phyloP scores from a whole-genome alignment of 345 rosid genomes.

The Arabis alpina region DNA sequence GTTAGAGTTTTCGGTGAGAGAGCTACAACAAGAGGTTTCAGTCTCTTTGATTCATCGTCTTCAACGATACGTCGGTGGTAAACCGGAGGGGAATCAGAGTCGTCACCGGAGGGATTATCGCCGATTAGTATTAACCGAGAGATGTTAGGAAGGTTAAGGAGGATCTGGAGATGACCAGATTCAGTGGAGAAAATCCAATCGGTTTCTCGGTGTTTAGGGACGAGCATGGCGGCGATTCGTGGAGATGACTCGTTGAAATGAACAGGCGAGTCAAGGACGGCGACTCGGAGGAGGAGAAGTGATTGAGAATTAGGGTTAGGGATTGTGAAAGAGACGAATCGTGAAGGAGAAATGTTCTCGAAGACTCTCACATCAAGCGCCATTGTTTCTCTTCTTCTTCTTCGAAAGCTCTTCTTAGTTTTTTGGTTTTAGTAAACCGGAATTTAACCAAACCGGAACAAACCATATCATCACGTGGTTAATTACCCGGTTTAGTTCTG shows the following conservation, averaged over 20 bases:
- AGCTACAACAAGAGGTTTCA: slow-evolving; percentile 57
- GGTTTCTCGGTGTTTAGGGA: slow-evolving; percentile 67
- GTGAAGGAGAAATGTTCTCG: slow-evolving; percentile 60
- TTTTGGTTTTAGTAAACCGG: slow-evolving; percentile 27
- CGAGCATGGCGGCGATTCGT: slow-evolving; percentile 67
- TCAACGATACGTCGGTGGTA: slow-evolving; percentile 28
- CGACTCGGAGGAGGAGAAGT: slow-evolving; percentile 56
- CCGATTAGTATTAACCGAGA: slow-evolving; percentile 73
- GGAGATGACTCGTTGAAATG: slow-evolving; percentile 38
- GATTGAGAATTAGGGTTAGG: slow-evolving; percentile 39
- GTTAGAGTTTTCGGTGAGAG: slow-evolving; percentile 53
- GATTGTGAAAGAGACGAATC: slow-evolving; percentile 74
- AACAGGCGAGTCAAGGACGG: slow-evolving; percentile 78
- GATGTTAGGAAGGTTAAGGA: slow-evolving; percentile 55
- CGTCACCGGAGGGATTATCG: slow-evolving; percentile 32
- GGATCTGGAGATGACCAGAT: slow-evolving; percentile 83
- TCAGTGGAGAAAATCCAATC: slow-evolving; percentile 95
- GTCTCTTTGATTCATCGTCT: slow-evolving; percentile 22
- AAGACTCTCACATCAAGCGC: slow-evolving; percentile 59
- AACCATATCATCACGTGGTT: slow-evolving; percentile 21
- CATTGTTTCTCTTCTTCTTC: slow-evolving; percentile 45
- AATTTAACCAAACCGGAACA: slow-evolving; percentile 15
- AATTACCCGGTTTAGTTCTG: too few relatives aligned
- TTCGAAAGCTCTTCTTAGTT: neutral
- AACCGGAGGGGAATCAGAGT: slow-evolving; percentile 30